Conservation (phyloP, 805 yeast species). For the Saccharomyces eubayanus region DNA sequence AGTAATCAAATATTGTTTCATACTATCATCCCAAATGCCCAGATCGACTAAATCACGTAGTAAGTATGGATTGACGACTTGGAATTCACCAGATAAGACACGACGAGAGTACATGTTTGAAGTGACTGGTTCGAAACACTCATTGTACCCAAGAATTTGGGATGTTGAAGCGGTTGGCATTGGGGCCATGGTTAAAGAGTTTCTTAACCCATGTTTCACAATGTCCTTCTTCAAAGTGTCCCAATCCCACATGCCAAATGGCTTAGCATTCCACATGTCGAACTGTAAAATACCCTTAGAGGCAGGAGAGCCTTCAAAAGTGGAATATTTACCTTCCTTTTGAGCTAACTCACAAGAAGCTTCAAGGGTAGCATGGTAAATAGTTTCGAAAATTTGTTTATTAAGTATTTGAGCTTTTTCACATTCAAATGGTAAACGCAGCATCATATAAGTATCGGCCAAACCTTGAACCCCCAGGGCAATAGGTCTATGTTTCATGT, state of each 20-base stretch:
- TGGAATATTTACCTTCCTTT: conserved; percentile 57
- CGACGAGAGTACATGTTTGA: conserved; percentile 87
- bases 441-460: conserved; percentile 76
- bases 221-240: conserved; percentile 54
- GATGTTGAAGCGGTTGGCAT: conserved; percentile 99
- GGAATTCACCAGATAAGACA: conserved; percentile 89
- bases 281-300: conserved; percentile 78
- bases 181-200: conserved; percentile 83
- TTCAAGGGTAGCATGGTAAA: conserved; percentile 89
- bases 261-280: conserved; percentile 78
- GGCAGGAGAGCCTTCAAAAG: conserved; percentile 82
- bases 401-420: conserved; percentile 67
- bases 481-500: conserved; percentile 79
- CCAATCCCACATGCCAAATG: conserved; percentile 86
- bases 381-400: conserved; percentile 85
- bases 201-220: conserved; percentile 62
- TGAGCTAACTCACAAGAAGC: conserved; percentile 75
- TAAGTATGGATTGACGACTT: conserved; percentile 81
- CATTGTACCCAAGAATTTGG: conserved; percentile 86
- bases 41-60: conserved; percentile 71
- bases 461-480: conserved; percentile 98
- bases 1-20: conserved; percentile 69
- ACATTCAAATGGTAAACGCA: conserved; percentile 83
- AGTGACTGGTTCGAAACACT: conserved; percentile 94
- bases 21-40: conserved; percentile 73